Base-by-base conservation (phyloP, 345 rosid species). In the Euphorbia pulcherrima region DNA sequence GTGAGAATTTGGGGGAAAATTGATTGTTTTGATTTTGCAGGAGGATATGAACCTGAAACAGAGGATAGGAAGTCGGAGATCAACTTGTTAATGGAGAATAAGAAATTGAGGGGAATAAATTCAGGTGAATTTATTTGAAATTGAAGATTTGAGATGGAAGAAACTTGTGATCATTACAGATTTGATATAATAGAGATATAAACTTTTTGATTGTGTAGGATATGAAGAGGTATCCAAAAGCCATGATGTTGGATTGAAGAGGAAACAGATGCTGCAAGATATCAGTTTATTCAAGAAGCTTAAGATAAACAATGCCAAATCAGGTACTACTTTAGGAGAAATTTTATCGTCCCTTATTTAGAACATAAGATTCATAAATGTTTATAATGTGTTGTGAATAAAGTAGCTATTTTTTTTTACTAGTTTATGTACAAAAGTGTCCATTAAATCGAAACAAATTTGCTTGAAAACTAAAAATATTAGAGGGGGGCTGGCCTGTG, bases 211-310 rank as follows among this genome's bases (percentile, higher is more conserved):
- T 41, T 64, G 10, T 70, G 39, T 71, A 80, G 86, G 73, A 72
- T 60, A 58, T 41, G 74, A 50, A 14, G 76, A 68, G 26, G 59
- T 53, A 56, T n/a, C n/a, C n/a, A n/a, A n/a, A n/a, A 63, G 68
- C 16, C 57, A 11, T 9, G 52, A 47, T 44, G 18, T 63, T 35
- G 81, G 82, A 48, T 65, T 59, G 30, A 88, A 89, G 82, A 86
- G 96, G 80, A 83, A 81, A 74, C 76, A 79, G 6, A 46, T 71
- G 46, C 24, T 67, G 67, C 85, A 82, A 72, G 81, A 84, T 60
- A 64, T 72, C 18, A 59, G 53, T 41, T 79, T 78, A 13, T 71
- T 72, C 53, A 84, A 86, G 86, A 89, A 78, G 79, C 74, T 77
- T n/a, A 92, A 75, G 79, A 77, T 72, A 53, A 75, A 71, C 53